Evolutionary conservation across 805 yeast species (phyloP).

Genomic region (Blastobotrys americana): DNA sequence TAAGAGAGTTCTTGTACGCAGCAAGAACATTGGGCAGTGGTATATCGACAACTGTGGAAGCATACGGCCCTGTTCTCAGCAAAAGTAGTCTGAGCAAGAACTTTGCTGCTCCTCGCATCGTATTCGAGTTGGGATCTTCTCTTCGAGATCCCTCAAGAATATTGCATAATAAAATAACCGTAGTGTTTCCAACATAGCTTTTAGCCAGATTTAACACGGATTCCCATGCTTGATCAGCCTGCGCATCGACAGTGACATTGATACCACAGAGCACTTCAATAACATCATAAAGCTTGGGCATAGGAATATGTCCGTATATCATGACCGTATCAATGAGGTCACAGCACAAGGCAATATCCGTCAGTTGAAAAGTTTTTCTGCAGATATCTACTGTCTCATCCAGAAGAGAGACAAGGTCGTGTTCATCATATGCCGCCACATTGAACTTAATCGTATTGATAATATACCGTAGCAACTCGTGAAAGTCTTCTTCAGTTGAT

Average conservation of each 20-base stretch:
- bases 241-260: conserved; percentile 32
- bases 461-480: conserved; percentile 33
- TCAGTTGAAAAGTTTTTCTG: conserved; percentile 33
- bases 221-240: conserved; percentile 34
- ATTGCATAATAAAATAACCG: conserved; percentile 28
- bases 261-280: conserved; percentile 43
- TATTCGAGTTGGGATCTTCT: conserved; percentile 24
- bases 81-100: conserved; percentile 25
- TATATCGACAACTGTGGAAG: conserved; percentile 19
- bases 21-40: conserved; percentile 31
- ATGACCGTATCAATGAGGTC: conserved; percentile 39
- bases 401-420: conserved; percentile 33
- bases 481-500: conserved; percentile 25
- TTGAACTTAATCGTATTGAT: conserved; percentile 44
- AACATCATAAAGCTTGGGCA: conserved; percentile 31
- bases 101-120: conserved; percentile 34
- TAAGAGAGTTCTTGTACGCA: conserved; percentile 30
- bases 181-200: conserved; percentile 34
- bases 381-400: conserved; percentile 34
- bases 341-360: conserved; percentile 35
- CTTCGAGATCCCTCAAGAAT: conserved; percentile 26
- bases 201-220: conserved; percentile 34
- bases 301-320: conserved; percentile 43
- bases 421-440: conserved; percentile 39
- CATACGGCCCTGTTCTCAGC: background rate